Base-by-base conservation (phyloP, 2,329 filamentous ascomycete species). In the Cercospora berteroae region DNA sequence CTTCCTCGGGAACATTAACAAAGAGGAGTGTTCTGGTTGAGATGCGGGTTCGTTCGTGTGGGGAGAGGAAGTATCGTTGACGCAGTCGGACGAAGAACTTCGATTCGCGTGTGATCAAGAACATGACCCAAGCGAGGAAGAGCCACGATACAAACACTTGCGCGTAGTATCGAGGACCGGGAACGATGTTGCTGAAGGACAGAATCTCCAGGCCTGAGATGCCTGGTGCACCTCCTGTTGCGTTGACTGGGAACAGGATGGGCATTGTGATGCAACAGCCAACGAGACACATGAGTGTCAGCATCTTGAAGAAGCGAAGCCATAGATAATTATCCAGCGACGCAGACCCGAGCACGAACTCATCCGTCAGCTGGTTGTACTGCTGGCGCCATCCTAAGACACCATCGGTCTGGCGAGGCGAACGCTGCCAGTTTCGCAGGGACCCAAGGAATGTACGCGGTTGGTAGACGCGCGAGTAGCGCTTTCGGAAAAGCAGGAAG, bases 311-410 rank as follows among this genome's bases (percentile, higher is more conserved):
- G 72, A 79, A 81, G 50, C 82, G 79, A 29, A 83, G 78, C 68
- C 82, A 83, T 7, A 83, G 76, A 67, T 82, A 83, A 67, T 80
- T 81, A 70, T 83, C 82, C 55, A 83, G 78, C 23, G 80, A 81
- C 58, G 80, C 77, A 71, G 82, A 80, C 57, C 80, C 79, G 31
- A 83, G 77, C 42, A 83, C 79, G 67, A 79, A 81, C 50, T 78
- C 76, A 70, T 83, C 82, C 12, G 60, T 65, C 18, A 74, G 57
- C 61, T 68, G 13, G 12, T 18, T 55, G 59, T 64, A 73, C 27
- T 73, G 68, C 8, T 76, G 78, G 60, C 85, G 80, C 85, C 85
- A 87, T 70, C 84, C 84, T 59, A 87, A 76, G 66, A 85, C 78
- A 50, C 84, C 82, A 12, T 64, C 66, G 25, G 77, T 77, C 18